Conservation (phyloP, 2,329 filamentous ascomycete species). For the Cryoendolithus antarcticus region DNA sequence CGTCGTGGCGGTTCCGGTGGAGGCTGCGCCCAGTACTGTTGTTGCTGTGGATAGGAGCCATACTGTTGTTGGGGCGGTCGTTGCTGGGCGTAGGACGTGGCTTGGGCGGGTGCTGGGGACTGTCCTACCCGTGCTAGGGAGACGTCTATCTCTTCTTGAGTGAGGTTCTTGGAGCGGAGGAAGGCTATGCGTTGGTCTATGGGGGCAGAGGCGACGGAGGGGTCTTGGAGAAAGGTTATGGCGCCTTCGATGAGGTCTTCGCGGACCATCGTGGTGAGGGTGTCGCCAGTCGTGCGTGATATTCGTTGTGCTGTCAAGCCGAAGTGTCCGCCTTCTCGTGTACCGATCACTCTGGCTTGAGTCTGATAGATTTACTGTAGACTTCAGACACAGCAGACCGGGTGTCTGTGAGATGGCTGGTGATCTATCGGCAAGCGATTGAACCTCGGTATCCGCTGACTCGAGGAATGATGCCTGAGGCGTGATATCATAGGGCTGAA, state of each 20-base stretch:
- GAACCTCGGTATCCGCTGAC: no score
- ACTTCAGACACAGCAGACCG: no score
- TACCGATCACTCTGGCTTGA: no score
- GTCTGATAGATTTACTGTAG: no score
- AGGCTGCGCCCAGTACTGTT: constrained; percentile 41
- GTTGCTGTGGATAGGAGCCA: constrained; percentile 26
- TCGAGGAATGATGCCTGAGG: no score
- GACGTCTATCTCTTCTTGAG: constrained; percentile 83
- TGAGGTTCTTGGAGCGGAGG: constrained; percentile 91
- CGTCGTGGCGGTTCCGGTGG: constrained; percentile 55
- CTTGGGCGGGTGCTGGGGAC: constrained; percentile 32
- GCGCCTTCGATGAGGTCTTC: constrained; percentile 81
- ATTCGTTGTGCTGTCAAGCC: no score
- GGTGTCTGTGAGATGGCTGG: no score
- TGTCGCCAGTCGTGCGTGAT: no score
- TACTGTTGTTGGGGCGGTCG: constrained; percentile 3
- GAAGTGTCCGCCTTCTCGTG: no score
- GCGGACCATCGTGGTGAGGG: constrained; percentile 60
- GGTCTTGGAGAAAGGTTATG: constrained; percentile 68
- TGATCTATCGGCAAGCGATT: no score
- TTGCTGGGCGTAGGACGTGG: constrained; percentile 27
- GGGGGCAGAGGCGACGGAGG: constrained; percentile 78
- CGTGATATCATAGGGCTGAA: no score
- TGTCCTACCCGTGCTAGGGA: constrained; percentile 66
- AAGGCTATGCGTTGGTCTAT: constrained; percentile 88